phyloP scores from a whole-genome alignment of 2,329 filamentous ascomycete genomes.

The Tolypocladium amazonense region DNA sequence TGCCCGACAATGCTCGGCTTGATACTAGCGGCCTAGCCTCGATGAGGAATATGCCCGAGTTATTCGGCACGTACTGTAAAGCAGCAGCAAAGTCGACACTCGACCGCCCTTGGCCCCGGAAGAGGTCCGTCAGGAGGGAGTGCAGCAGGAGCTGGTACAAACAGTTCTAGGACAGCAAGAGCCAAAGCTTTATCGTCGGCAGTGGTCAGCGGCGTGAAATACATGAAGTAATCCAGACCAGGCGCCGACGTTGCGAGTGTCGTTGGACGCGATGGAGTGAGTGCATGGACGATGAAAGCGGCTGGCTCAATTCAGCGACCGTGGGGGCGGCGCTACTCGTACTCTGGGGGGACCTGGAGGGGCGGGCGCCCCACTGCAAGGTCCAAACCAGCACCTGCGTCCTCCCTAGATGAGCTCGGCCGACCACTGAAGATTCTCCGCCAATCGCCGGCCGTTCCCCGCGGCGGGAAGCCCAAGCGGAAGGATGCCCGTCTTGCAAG shows the following conservation, averaged over 20 bases:
- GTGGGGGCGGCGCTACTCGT: neutral
- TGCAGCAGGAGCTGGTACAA: neutral
- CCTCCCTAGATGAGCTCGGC: neutral
- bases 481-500: too few relatives aligned
- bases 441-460: neutral
- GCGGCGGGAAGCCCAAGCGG: neutral
- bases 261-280: neutral
- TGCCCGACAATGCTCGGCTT: neutral
- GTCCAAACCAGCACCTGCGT: neutral
- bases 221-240: neutral
- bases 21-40: neutral
- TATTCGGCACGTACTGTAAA: neutral
- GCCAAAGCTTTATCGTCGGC: neutral
- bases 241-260: neutral
- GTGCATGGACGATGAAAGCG: neutral
- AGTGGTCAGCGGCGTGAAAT: neutral
- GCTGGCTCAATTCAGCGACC: neutral
- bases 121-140: neutral
- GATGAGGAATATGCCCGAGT: neutral
- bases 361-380: neutral
- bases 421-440: conserved; percentile 1
- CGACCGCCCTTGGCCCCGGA: neutral
- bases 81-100: neutral
- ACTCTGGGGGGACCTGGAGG: too few relatives aligned
- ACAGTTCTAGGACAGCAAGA: neutral